phyloP scores from a whole-genome alignment of 23 red algal species.

The Rhodosorus marinus region DNA sequence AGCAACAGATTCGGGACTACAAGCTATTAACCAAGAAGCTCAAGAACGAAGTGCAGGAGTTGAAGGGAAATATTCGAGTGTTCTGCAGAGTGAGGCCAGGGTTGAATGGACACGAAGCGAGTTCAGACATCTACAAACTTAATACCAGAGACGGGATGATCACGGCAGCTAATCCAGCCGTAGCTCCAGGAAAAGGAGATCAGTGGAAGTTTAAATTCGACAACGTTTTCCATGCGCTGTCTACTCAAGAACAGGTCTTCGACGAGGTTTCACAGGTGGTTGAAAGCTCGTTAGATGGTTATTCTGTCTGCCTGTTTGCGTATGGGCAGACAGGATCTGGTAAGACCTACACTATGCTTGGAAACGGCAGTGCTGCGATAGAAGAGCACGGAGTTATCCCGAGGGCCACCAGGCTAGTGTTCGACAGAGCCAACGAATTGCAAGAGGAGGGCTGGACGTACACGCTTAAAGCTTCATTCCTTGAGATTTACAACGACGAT shows the following conservation, averaged over 20 bases:
- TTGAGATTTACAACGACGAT: constrained; percentile 98
- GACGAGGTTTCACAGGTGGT: constrained; percentile 93
- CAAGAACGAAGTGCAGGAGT: constrained; percentile 87
- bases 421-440: constrained; percentile 37
- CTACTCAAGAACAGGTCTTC: constrained; percentile 59
- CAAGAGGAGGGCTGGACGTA: constrained; percentile 66
- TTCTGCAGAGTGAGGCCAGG: constrained; percentile 88
- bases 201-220: constrained; percentile 56
- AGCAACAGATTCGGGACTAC: constrained; percentile 8
- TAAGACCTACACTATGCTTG: constrained; percentile 96
- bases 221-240: constrained; percentile 53
- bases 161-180: background rate
- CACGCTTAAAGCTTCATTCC: constrained; percentile 61
- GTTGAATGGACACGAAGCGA: too few relatives aligned
- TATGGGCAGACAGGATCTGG: constrained; percentile 97
- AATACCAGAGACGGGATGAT: background rate
- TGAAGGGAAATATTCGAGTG: constrained; percentile 99
- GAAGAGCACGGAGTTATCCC: constrained; percentile 80
- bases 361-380: constrained; percentile 8
- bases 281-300: constrained; percentile 89
- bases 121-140: background rate
- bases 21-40: too few relatives aligned
- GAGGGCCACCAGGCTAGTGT: constrained; percentile 55
- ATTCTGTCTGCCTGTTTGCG: constrained; percentile 90
- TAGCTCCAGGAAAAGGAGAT: background rate